Percentiles rank a stretch among this genome's conserved stretches.
These are phyloP conservation scores for Serendipita sp. DNA, from an alignment of 768 basidiomycete genomes.

Conservation along the genomic window DNA sequence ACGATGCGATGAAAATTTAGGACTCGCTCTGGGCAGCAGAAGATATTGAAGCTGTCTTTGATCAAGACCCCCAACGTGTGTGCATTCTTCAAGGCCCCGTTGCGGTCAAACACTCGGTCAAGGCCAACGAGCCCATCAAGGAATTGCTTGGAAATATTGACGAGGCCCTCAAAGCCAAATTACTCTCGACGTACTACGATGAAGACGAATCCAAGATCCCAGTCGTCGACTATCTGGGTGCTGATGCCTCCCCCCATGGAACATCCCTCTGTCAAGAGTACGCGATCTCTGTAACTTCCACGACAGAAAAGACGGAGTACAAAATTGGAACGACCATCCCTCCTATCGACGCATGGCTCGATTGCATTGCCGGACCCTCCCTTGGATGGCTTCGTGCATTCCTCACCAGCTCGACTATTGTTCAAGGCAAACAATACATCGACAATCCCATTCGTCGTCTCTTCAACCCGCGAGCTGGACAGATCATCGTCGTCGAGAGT, in stretches of 20 bases:
- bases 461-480: conserved; percentile 64
- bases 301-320: conserved; percentile 33
- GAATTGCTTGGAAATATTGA: conserved; percentile 85
- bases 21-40: conserved; percentile 97
- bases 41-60: conserved; percentile 97
- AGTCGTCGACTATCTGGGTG: conserved; percentile 67
- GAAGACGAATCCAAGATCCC: conserved; percentile 67
- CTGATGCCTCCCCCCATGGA: conserved; percentile 17
- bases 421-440: conserved; percentile 73
- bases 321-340: conserved; percentile 36
- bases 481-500: conserved; percentile 56
- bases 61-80: conserved; percentile 96
- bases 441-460: conserved; percentile 81
- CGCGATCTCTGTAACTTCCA: conserved; percentile 24
- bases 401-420: conserved; percentile 62
- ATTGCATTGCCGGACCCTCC: conserved; percentile 64
- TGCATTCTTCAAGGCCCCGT: conserved; percentile 97
- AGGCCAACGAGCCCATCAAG: conserved; percentile 89
- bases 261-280: not conserved
- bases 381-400: conserved; percentile 80
- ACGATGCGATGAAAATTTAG: conserved; percentile 28
- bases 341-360: conserved; percentile 58
- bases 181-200: conserved; percentile 62
- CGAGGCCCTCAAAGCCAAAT: conserved; percentile 53
- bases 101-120: conserved; percentile 70